Evolutionary conservation across 2,329 filamentous ascomycete genomes (phyloP), one percentile per base, ranked within the genome.

Genomic region (Grosmannia huntii): DNA sequence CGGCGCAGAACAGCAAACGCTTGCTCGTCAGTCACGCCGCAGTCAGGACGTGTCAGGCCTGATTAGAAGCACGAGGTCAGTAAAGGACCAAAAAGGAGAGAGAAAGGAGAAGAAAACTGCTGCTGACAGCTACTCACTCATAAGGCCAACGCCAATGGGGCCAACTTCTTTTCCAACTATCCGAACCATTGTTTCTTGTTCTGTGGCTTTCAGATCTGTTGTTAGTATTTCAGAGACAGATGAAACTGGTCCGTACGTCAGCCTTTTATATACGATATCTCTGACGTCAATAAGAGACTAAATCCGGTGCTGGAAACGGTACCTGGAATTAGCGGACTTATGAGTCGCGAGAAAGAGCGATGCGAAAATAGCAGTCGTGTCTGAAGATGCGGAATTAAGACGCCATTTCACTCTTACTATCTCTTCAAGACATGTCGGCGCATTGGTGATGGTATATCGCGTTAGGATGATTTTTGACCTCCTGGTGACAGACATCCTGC

Each of bases 1-100:
- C 78, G 74, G 63, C 78, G 77, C 69, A 87, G 73, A 12, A 80
- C 77, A 50, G 75, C 76, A 61, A 84, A 75, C 44, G 76, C 72
- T 61, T 79, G 70, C 38, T 80, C 75, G 16, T 76, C 66, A 2
- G 76, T 67, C 11, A 69, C 67, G 1, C 70, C 69, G 19, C 67
- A 63, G 33, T 66, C 65, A 25, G 73, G 71, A 73, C 75, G 75
- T 27, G 74, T 76, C 46, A 79, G 66, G 63, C 74, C 73, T 76
- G 53, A 9, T 3, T 2, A 19, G 46, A 49, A 25, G 16, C 46
- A 0, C 4, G 4, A 16, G 7, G 41, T 44, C 19, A 49, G 10
- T 41, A 41, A 1, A 23, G 27, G 6, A 25, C 3, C 19, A 27
- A 21, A 28, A n/a, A 14, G 3, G 28, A 12, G 19, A 4, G 4